Conservation (phyloP, 768 basidiomycete species). For the Russula compacta region DNA sequence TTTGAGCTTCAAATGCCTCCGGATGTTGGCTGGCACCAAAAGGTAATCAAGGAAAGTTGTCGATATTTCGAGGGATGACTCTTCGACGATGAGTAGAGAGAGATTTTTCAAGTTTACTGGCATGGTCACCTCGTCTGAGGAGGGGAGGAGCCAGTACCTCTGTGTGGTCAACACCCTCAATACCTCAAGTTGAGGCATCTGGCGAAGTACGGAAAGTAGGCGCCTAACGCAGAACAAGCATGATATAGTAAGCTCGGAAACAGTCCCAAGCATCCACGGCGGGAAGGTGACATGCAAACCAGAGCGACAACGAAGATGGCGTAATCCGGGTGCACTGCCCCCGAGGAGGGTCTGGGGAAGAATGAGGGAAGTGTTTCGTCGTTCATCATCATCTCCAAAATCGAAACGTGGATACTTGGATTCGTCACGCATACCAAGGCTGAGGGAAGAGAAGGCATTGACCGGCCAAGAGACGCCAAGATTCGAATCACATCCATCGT, state of each 20-base stretch:
- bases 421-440: not conserved
- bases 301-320: not conserved
- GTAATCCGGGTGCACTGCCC: not conserved
- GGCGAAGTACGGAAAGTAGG: not conserved
- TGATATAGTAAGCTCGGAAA: conserved; percentile 1
- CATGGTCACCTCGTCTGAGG: not conserved
- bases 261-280: not conserved
- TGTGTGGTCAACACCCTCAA: not conserved
- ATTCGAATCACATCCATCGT: not conserved
- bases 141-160: not conserved
- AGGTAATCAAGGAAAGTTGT: not conserved
- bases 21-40: not conserved
- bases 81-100: not conserved
- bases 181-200: conserved; percentile 4
- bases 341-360: not conserved
- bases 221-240: not conserved
- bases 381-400: not conserved
- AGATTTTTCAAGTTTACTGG: not conserved
- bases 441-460: not conserved
- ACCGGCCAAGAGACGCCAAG: not conserved
- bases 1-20: conserved; percentile 1
- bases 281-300: not conserved
- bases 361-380: not conserved
- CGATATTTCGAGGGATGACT: not conserved
- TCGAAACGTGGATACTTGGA: not conserved